Base-by-base conservation (phyloP, 208 protist genomes). In the Wallacemonas collosoma region DNA sequence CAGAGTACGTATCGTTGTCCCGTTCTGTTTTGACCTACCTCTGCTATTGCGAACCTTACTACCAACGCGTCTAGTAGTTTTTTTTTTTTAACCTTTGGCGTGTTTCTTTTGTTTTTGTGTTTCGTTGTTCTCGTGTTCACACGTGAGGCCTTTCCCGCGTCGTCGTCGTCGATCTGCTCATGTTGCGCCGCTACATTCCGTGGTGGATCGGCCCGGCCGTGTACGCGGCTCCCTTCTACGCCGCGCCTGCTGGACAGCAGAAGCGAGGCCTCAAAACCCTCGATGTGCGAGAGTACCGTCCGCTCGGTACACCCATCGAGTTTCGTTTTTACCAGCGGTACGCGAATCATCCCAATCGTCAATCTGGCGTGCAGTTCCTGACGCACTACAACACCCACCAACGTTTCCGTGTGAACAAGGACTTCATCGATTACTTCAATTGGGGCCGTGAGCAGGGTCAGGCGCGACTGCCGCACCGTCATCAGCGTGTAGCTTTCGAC, bases 301-400 rank as follows among this genome's bases (percentile, higher is more conserved):
- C 89, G 3, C 74, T 97, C 26, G 87, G 79, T 40, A 90, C 80
- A n/a, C 92, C 92, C 26, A 94, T 97, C 68, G 92, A 97, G 76
- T 95, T 97, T 57, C 89, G 92, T 64, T 97, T 97, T 71, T 97
- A 97, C 72, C 92, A 97, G 79, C 92, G 92, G 45, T 97, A 97
- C 76, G 78, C 92, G 35, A 97, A 94, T 71, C 88, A 97, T 77
- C 92, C 92, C 7, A 95, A 97, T 72, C 79, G 88, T 2, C 85
- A 93, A 66, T 97, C 92, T 5, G 92, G 92, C 9, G 74, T 97
- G 36, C 92, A 97, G 74, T 97, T 97, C 63, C 80, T 95, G 60
- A 97, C 92, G 9, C 92, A 97, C 80, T 95, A 94, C 82, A 90
- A 87, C 74, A 94, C 86, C 8, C 92, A 97, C 68, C 88, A 97